phyloP scores from a whole-genome alignment of 2,329 filamentous ascomycete genomes.

The Penicillium hesseltinei region DNA sequence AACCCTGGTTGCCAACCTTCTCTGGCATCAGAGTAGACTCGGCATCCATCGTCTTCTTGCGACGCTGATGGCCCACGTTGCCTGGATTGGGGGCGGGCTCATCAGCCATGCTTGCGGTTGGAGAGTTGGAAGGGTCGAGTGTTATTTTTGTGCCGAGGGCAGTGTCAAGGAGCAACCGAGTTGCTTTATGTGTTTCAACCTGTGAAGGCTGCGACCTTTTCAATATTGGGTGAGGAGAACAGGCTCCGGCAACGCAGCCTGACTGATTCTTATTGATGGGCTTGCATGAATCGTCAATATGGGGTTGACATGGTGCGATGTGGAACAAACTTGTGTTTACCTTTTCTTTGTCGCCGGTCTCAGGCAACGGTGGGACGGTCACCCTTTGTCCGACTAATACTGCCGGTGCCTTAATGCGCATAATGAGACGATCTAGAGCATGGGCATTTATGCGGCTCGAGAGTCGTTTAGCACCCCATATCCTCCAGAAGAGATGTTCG shows the following conservation, averaged over 20 bases:
- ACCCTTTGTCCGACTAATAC: neutral
- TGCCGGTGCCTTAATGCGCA: constrained; percentile 41
- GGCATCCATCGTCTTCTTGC: constrained; percentile 25
- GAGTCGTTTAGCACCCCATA: constrained; percentile 47
- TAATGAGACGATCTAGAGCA: constrained; percentile 45
- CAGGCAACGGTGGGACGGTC: neutral
- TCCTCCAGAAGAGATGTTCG: constrained; percentile 55
- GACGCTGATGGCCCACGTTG: constrained; percentile 11
- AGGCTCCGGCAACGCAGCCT: neutral
- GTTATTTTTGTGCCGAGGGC: constrained; percentile 26
- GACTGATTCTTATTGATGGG: neutral
- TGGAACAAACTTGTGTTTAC: neutral
- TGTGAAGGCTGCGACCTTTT: constrained; percentile 36
- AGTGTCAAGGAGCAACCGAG: constrained; percentile 32
- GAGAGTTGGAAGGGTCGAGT: constrained; percentile 27
- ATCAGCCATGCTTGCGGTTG: constrained; percentile 19
- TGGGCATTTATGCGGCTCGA: constrained; percentile 38
- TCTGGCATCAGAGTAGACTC: neutral
- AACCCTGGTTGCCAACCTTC: constrained; percentile 9
- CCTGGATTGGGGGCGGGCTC: neutral
- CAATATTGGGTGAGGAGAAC: constrained; percentile 37
- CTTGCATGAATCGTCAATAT: neutral
- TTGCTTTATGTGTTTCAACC: constrained; percentile 30
- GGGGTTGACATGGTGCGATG: neutral
- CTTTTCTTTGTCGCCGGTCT: neutral